Conservation (phyloP, 2,329 filamentous ascomycete species). For the Macroventuria anomochaeta region DNA sequence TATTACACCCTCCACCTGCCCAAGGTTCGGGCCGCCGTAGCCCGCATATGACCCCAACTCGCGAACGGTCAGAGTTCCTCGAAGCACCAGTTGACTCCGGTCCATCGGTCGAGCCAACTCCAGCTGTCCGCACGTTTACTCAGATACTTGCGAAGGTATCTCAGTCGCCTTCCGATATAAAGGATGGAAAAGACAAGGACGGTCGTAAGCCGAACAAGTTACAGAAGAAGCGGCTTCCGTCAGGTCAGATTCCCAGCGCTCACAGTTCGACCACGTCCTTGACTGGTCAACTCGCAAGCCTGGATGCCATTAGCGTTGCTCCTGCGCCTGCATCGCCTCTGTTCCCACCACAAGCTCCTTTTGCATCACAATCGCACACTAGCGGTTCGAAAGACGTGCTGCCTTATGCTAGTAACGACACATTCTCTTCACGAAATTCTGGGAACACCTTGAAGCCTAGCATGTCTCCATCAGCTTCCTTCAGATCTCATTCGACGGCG, state of each 20-base stretch:
- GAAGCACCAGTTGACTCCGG: conserved; percentile 42
- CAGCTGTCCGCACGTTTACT: conserved; percentile 46
- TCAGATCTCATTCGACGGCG: conserved; percentile 70
- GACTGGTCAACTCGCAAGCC: conserved; percentile 43
- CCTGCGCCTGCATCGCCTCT: conserved; percentile 39
- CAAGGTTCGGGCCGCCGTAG: conserved; percentile 27
- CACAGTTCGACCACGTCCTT: conserved; percentile 88
- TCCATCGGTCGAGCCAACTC: conserved; percentile 29
- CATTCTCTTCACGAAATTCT: conserved; percentile 55
- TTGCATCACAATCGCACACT: conserved; percentile 35
- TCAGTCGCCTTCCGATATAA: conserved; percentile 67
- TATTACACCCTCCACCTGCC: conserved; percentile 27
- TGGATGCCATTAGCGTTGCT: conserved; percentile 20
- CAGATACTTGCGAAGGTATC: conserved; percentile 45
- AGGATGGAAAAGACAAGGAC: conserved; percentile 55
- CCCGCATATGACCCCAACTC: conserved; percentile 37
- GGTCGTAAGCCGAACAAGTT: conserved; percentile 83
- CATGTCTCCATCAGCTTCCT: conserved; percentile 76
- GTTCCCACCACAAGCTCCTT: conserved; percentile 42
- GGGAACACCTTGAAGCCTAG: conserved; percentile 66
- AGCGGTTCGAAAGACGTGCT: conserved; percentile 36
- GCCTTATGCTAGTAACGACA: conserved; percentile 32
- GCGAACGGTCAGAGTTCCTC: conserved; percentile 43
- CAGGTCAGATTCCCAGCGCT: conserved; percentile 81
- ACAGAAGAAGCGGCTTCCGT: conserved; percentile 78